phyloP scores from a whole-genome alignment of 2,329 filamentous ascomycete species.

The Fusarium secorum region DNA sequence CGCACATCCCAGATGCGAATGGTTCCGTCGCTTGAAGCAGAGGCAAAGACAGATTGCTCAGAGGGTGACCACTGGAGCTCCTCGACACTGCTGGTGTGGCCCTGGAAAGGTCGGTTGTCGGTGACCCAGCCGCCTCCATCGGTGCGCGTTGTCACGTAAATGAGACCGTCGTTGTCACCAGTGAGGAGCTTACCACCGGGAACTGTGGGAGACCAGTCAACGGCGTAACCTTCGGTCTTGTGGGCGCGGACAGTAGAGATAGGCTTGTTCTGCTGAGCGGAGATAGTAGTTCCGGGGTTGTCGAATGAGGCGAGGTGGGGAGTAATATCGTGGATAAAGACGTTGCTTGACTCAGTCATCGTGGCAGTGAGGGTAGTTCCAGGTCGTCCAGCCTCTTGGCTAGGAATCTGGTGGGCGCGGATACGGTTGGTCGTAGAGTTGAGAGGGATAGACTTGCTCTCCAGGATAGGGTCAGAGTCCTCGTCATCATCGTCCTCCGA shows the following conservation, averaged over 20 bases:
- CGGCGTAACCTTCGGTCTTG: conserved; percentile 90
- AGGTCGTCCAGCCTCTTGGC: conserved; percentile 73
- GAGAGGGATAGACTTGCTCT: conserved; percentile 88
- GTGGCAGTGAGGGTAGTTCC: conserved; percentile 85
- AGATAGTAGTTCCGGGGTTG: conserved; percentile 81
- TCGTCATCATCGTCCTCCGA: conserved; percentile 79
- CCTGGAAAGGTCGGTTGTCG: conserved; percentile 82
- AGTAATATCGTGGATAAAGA: conserved; percentile 94
- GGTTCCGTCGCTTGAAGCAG: conserved; percentile 90
- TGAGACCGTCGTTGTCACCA: conserved; percentile 88
- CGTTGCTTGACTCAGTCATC: conserved; percentile 88
- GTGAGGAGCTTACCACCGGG: conserved; percentile 87
- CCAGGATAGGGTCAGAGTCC: conserved; percentile 85
- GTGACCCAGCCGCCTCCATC: conserved; percentile 91
- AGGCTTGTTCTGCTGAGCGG: conserved; percentile 86
- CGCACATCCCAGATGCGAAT: conserved; percentile 96
- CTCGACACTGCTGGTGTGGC: conserved; percentile 86
- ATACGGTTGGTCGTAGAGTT: conserved; percentile 92
- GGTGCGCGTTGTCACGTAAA: conserved; percentile 86
- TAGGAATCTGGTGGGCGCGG: conserved; percentile 81
- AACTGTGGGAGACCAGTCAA: conserved; percentile 90
- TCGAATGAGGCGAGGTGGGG: conserved; percentile 91
- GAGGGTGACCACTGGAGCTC: conserved; percentile 97
- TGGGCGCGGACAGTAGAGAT: conserved; percentile 88
- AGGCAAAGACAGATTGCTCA: conserved; percentile 93